Base-by-base conservation (phyloP, 2,329 filamentous ascomycete species). In the Talaromyces sp. region DNA sequence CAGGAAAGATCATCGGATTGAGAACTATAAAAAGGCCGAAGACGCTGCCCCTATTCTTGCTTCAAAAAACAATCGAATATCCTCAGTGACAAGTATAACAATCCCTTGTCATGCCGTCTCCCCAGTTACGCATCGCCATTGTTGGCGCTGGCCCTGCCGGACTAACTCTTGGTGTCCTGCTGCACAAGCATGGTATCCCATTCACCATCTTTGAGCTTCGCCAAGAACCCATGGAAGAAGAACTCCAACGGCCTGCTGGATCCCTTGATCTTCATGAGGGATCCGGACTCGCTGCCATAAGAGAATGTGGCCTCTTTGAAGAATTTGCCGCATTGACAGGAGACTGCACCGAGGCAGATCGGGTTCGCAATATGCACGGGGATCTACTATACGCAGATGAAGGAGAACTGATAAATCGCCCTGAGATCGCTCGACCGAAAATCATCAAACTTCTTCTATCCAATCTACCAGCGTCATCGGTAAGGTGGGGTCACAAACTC, bases 111-210 rank as follows among this genome's bases (percentile, higher is more conserved):
- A 51, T 51, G 44, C 1, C 44, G 25, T 51, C 44, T 51, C 17
- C 15, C 7, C 19, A 25, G 10, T 69, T 68, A 19, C 69, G 68
- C 52, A 76, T 77, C 33, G 74, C 74, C 39, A 75, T 77, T 42
- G 67, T 77, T 49, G 75, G 75, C 28, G 73, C 68, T 25, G 76
- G 76, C 3, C 76, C 75, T n/a, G 73, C 73, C 6, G 70, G 70
- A 3, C 57, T 70, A 4, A 68, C 67, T 1, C 60, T 72, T 9
- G 68, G 62, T 36, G 62, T 64, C 13, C 59, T 72, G 7, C 66
- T 72, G 0, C 62, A 69, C 30, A 60, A 63, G 28, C 58, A 58
- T 52, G 30, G 57, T 9, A 70, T 72, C 15, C 57, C 63, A 54
- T 66, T 64, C 42, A 69, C 64, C 4, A 61, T 73, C 44, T 72